phyloP scores from a whole-genome alignment of 2,329 filamentous ascomycete genomes.

The Scopulariopsis brevicaulis region DNA sequence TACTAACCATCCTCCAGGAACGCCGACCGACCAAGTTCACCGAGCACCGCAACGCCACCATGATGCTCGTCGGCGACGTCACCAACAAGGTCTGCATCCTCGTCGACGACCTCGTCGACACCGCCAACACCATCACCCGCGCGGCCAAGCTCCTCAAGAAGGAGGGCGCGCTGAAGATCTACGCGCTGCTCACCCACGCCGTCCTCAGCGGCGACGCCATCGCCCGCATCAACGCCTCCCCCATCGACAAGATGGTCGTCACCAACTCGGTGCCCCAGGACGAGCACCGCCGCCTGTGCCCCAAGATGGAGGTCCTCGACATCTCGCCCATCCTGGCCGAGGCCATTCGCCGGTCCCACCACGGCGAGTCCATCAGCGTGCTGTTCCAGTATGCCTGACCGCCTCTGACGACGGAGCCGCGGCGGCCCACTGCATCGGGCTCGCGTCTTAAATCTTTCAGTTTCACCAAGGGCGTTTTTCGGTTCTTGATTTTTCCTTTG shows the following conservation, averaged over 20 bases:
- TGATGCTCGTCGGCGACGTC: slow-evolving; percentile 91
- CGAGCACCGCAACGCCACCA: slow-evolving; percentile 82
- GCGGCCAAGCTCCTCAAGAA: slow-evolving; percentile 95
- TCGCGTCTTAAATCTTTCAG: not conserved
- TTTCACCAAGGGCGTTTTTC: not conserved
- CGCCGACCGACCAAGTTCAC: slow-evolving; percentile 79
- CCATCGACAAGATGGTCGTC: slow-evolving; percentile 85
- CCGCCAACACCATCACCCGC: slow-evolving; percentile 91
- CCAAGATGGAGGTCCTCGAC: slow-evolving; percentile 86
- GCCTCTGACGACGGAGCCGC: not conserved
- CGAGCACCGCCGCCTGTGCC: slow-evolving; percentile 65
- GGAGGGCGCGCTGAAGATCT: slow-evolving; percentile 83
- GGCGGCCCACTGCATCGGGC: not conserved
- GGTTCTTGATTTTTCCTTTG: not conserved
- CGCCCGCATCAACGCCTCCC: slow-evolving; percentile 83
- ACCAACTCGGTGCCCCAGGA: slow-evolving; percentile 91
- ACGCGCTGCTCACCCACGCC: slow-evolving; percentile 87
- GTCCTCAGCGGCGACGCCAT: slow-evolving; percentile 94
- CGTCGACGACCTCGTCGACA: slow-evolving; percentile 90
- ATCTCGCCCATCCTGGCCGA: slow-evolving; percentile 86
- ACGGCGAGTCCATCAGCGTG: slow-evolving; percentile 94
- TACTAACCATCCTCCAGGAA: slow-evolving; percentile 44
- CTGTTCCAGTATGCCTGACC: slow-evolving; percentile 43
- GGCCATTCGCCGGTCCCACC: slow-evolving; percentile 90
- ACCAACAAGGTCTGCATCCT: slow-evolving; percentile 73